Evolutionary conservation across 345 rosid species (phyloP).

Genomic region (Pistacia integerrima): DNA sequence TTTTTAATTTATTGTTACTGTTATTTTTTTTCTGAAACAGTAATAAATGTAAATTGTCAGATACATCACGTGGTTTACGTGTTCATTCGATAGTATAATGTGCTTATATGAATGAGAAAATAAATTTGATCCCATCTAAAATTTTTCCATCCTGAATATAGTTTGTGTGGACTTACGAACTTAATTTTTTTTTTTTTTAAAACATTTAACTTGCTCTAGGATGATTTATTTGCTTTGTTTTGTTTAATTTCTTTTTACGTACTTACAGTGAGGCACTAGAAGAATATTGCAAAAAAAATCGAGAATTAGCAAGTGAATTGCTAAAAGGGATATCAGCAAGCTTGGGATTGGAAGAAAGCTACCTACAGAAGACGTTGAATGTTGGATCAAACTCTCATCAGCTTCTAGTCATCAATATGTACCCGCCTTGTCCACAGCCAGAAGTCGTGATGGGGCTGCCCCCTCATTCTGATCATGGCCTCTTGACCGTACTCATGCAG

Average conservation of each 20-base stretch:
- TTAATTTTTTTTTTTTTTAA: too few species aligned
- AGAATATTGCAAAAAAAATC: conserved; percentile 30
- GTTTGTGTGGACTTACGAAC: too few species aligned
- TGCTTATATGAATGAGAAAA: too few species aligned
- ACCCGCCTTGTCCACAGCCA: conserved; percentile 51
- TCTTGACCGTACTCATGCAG: conserved; percentile 38
- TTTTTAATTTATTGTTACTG: too few species aligned
- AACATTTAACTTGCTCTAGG: neutral
- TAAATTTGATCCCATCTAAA: too few species aligned
- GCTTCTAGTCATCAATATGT: conserved; percentile 30
- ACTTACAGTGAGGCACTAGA: conserved; percentile 18
- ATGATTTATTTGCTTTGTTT: neutral
- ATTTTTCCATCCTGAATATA: too few species aligned
- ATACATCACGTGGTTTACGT: too few species aligned
- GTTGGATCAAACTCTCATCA: conserved; percentile 28
- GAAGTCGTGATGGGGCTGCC: conserved; percentile 39
- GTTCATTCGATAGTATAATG: too few species aligned
- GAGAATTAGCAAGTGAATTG: conserved; percentile 34
- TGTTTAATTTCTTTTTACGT: neutral
- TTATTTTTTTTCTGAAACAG: too few species aligned
- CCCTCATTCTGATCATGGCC: conserved; percentile 43
- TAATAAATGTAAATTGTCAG: too few species aligned
- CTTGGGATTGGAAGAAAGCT: conserved; percentile 34
- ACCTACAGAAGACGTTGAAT: conserved; percentile 23
- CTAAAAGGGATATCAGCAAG: conserved; percentile 34